Conservation (phyloP, 176 grass and related monocot species). For the Musa acuminata region DNA sequence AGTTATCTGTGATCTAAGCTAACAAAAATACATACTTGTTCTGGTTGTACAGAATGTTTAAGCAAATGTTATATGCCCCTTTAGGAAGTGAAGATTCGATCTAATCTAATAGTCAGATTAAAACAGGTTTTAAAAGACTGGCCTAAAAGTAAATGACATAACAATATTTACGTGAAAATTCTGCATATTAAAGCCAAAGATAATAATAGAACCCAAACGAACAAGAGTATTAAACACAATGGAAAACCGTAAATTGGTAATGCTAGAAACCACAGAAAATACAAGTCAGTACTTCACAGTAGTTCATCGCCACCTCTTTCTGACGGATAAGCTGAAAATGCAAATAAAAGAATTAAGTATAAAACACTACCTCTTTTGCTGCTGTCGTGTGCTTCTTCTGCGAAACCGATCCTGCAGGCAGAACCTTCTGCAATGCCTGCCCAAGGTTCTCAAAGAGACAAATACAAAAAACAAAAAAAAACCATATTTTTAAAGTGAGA, state of each 20-base stretch:
- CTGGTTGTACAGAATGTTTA: too few relatives aligned
- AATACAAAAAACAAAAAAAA: background rate
- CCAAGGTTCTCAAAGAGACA: background rate
- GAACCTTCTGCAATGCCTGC: too few relatives aligned
- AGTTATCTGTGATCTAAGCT: too few relatives aligned
- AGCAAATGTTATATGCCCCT: background rate
- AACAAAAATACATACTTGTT: too few relatives aligned
- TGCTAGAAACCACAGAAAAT: background rate
- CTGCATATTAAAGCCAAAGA: background rate
- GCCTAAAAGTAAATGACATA: background rate
- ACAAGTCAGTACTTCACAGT: background rate
- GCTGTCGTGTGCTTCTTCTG: too few relatives aligned
- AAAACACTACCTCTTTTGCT: conserved; percentile 13
- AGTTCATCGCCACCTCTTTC: background rate
- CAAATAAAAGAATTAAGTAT: background rate
- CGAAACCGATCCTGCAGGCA: too few relatives aligned
- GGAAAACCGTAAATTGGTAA: background rate
- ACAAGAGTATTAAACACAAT: background rate
- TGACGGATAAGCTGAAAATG: background rate
- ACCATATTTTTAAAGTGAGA: background rate
- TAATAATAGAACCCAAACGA: background rate
- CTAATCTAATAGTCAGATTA: too few relatives aligned
- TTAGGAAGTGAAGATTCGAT: too few relatives aligned
- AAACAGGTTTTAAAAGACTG: background rate
- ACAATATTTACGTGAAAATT: background rate